A percentile compares a stretch with the other conserved stretches of the same genome.
phyloP scores from a whole-genome alignment of 768 basidiomycete species.

The Rhodotorula kratochvilovae region DNA sequence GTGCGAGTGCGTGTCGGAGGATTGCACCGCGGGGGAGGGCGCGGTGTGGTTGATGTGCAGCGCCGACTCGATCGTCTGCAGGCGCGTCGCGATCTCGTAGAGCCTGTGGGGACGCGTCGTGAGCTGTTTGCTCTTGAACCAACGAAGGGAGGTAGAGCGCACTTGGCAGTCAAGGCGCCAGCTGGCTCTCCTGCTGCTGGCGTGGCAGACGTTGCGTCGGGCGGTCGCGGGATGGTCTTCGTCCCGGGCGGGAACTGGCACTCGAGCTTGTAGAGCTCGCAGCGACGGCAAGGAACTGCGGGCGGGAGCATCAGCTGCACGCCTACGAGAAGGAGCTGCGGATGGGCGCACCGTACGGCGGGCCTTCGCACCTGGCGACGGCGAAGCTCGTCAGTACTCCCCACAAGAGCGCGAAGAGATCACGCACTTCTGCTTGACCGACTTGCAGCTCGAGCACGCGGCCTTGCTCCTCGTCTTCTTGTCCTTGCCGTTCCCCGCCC shows the following conservation, averaged over 20 bases:
- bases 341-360: conserved; percentile 23
- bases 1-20: conserved; percentile 8
- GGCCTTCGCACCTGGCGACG: conserved; percentile 34
- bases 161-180: conserved; percentile 20
- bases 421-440: conserved; percentile 31
- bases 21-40: neutral
- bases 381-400: neutral
- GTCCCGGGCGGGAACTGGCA: conserved; percentile 38
- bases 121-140: too few species aligned
- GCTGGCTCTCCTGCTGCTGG: neutral
- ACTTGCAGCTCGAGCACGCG: conserved; percentile 33
- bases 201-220: neutral
- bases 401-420: neutral
- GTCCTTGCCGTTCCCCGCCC: conserved; percentile 12
- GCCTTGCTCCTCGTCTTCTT: conserved; percentile 37
- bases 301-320: too few species aligned
- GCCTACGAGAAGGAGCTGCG: too few species aligned
- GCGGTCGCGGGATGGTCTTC: conserved; percentile 14
- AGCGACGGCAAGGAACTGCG: conserved; percentile 37
- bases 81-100: conserved; percentile 28
- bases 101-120: conserved; percentile 2
- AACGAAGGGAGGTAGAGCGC: neutral
- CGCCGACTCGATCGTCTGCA: conserved; percentile 37
- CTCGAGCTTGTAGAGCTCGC: conserved; percentile 37
- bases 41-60: conserved; percentile 13